These are phyloP conservation scores for Aegle marmelos DNA, from an alignment of 345 rosid genomes.

Conservation along the genomic window DNA sequence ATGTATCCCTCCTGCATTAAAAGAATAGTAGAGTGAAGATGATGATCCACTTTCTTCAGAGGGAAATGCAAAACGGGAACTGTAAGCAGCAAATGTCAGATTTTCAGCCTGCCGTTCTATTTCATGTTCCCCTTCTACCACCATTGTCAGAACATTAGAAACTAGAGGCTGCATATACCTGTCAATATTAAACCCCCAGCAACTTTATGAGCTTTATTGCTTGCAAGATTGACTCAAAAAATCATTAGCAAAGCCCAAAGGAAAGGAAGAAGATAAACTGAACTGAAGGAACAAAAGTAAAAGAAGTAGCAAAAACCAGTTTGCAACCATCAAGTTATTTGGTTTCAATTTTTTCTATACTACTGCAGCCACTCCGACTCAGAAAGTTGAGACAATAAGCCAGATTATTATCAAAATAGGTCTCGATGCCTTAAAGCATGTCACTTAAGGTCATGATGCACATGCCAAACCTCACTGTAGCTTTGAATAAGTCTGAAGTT, in stretches of 20 bases:
- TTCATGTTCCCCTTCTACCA: slow-evolving; percentile 89
- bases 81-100: slow-evolving; percentile 66
- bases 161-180: slow-evolving; percentile 81
- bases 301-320: not conserved
- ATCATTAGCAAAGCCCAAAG: not conserved
- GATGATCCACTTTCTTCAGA: slow-evolving; percentile 65
- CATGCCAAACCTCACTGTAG: too few relatives aligned
- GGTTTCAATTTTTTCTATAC: not conserved
- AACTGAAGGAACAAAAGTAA: not conserved
- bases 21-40: slow-evolving; percentile 77
- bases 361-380: not conserved
- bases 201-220: not conserved
- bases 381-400: not conserved
- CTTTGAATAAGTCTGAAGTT: not conserved
- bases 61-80: slow-evolving; percentile 85
- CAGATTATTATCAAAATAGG: not conserved
- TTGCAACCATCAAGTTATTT: not conserved
- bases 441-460: not conserved
- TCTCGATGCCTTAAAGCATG: not conserved
- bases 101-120: slow-evolving; percentile 68
- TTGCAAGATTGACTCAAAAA: not conserved
- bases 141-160: slow-evolving; percentile 78
- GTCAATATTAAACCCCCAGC: slow-evolving; percentile 14
- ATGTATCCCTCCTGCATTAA: slow-evolving; percentile 92
- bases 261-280: slow-evolving; percentile 1